These are phyloP conservation scores for Fonsecaea erecta DNA, from an alignment of 2,329 filamentous ascomycete species.

Conservation along the genomic window DNA sequence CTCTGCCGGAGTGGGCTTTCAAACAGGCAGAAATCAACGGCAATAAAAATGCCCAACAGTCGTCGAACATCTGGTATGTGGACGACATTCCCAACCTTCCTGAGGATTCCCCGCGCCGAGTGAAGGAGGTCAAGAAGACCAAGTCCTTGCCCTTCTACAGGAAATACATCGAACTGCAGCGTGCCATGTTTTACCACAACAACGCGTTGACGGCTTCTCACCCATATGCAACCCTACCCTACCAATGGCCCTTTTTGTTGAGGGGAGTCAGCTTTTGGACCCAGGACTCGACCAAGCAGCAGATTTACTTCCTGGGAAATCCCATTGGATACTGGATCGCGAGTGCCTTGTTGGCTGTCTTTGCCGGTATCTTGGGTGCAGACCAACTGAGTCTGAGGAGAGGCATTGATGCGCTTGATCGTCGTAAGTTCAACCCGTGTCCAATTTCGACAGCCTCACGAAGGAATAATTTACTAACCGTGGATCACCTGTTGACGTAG, in stretches of 20 bases:
- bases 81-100: slow-evolving; percentile 86
- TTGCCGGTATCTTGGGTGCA: slow-evolving; percentile 85
- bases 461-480: slow-evolving; percentile 41
- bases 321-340: slow-evolving; percentile 97
- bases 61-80: slow-evolving; percentile 92
- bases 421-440: slow-evolving; percentile 69
- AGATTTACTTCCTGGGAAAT: slow-evolving; percentile 99
- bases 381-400: slow-evolving; percentile 93
- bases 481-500: slow-evolving; percentile 46
- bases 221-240: slow-evolving; percentile 91
- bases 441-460: not conserved
- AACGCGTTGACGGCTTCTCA: slow-evolving; percentile 96
- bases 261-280: slow-evolving; percentile 99
- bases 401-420: slow-evolving; percentile 89
- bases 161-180: slow-evolving; percentile 96
- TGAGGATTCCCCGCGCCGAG: slow-evolving; percentile 71
- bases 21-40: slow-evolving; percentile 99
- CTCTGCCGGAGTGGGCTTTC: slow-evolving; percentile 95
- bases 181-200: slow-evolving; percentile 99
- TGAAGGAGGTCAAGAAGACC: slow-evolving; percentile 76
- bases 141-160: slow-evolving; percentile 85
- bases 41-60: slow-evolving; percentile 90
- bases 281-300: slow-evolving; percentile 88
- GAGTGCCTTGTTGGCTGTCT: slow-evolving; percentile 89
- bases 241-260: slow-evolving; percentile 97